Conservation (phyloP, 2,329 filamentous ascomycete genomes). For the Chaetomium sp. region DNA sequence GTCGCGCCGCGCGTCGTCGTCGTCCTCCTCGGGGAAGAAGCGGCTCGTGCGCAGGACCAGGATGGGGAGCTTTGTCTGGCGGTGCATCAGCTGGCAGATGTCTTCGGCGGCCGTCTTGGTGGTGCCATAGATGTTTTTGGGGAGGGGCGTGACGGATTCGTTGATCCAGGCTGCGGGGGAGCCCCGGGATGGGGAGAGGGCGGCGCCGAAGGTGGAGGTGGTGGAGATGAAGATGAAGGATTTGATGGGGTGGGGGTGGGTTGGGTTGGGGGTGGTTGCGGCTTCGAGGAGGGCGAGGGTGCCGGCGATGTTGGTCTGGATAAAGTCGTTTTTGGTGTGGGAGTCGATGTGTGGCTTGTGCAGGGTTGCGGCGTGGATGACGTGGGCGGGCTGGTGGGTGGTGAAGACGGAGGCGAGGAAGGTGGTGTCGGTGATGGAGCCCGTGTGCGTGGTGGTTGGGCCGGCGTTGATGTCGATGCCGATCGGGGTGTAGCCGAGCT, state of each 20-base stretch:
- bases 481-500: constrained; percentile 44
- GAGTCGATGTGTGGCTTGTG: constrained; percentile 53
- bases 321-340: constrained; percentile 48
- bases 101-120: constrained; percentile 54
- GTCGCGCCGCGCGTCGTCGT: constrained; percentile 46
- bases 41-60: constrained; percentile 51
- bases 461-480: constrained; percentile 49
- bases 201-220: constrained; percentile 49
- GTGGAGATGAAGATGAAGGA: constrained; percentile 50
- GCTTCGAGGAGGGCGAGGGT: constrained; percentile 48
- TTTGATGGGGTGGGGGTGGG: background rate
- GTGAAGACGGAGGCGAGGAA: constrained; percentile 41
- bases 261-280: constrained; percentile 34
- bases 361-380: constrained; percentile 51
- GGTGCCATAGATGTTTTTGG: constrained; percentile 54
- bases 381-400: constrained; percentile 40
- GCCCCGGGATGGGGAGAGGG: constrained; percentile 43
- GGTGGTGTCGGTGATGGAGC: constrained; percentile 43
- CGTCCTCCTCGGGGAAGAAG: constrained; percentile 53
- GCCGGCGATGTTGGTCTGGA: constrained; percentile 50
- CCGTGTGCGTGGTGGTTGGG: constrained; percentile 42
- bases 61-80: constrained; percentile 44
- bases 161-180: constrained; percentile 49
- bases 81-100: constrained; percentile 47
- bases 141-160: constrained; percentile 44